phyloP scores from a whole-genome alignment of 2,329 filamentous ascomycete genomes.

The Nemania sp. region DNA sequence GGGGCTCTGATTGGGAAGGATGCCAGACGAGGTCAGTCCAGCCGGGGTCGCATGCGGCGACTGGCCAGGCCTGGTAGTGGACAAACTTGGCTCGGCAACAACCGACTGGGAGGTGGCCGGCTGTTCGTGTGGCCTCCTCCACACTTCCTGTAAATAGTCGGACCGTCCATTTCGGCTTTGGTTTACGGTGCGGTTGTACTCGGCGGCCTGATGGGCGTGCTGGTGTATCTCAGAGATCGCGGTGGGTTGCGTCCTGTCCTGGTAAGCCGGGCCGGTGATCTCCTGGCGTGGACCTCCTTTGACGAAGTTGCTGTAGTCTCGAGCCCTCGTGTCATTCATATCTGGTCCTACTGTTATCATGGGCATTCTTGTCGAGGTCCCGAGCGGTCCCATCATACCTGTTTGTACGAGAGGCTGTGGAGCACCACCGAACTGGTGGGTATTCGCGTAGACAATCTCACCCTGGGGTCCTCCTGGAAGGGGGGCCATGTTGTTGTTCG shows the following conservation, averaged over 20 bases:
- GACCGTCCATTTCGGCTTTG: constrained; percentile 77
- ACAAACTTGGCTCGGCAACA: constrained; percentile 48
- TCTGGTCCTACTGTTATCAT: constrained; percentile 83
- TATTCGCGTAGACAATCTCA: constrained; percentile 86
- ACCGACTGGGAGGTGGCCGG: constrained; percentile 58
- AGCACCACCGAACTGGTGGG: constrained; percentile 67
- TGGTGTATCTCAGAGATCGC: constrained; percentile 78
- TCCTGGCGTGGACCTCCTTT: constrained; percentile 85
- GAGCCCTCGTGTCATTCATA: constrained; percentile 73
- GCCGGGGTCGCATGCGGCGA: constrained; percentile 61
- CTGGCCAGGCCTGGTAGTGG: constrained; percentile 58
- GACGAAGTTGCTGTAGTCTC: constrained; percentile 79
- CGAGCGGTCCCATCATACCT: constrained; percentile 69
- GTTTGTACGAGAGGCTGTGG: constrained; percentile 71
- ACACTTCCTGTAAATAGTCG: constrained; percentile 79
- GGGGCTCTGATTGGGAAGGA: constrained; percentile 64
- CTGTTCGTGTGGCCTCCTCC: constrained; percentile 81
- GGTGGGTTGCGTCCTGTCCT: constrained; percentile 80
- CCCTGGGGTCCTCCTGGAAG: constrained; percentile 71
- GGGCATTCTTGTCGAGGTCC: constrained; percentile 72
- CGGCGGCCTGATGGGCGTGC: constrained; percentile 84
- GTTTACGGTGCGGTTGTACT: constrained; percentile 85
- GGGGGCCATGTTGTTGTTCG: constrained; percentile 59
- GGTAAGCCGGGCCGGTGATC: constrained; percentile 82
- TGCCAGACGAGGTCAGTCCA: constrained; percentile 58